Evolutionary conservation across 306 rosid genomes (phyloP), one percentile per base, ranked within the genome.

Genomic region (Canavalia gladiata): DNA sequence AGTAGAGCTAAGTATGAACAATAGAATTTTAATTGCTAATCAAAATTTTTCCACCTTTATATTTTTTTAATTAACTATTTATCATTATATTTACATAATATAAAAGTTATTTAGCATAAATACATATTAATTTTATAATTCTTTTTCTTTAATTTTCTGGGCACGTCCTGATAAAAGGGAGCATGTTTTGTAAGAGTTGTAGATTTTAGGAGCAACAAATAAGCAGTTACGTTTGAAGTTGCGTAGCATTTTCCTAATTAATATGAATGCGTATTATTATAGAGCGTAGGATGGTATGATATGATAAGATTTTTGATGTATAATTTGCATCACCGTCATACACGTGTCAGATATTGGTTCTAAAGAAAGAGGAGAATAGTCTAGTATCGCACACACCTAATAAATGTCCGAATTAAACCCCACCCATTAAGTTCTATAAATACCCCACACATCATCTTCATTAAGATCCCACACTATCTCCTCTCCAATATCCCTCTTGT

Each of bases 301-400:
- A 18, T 18, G 25, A 18, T 18, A 18, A 18, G 25, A 18, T 18
- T 18, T 18, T 67, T 77, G 35, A 60, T n/a, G 73, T 68, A 37
- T 37, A 76, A 42, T 55, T 68, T 11, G 56, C 71, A 82, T 82
- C 72, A 68, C 77, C 77, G 57, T 2, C 57, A 30, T 4, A 70
- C 86, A 83, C 82, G 86, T 83, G 82, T 77, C 86, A 46, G 52
- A 59, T 2, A 3, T 2, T 4, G 70, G 82, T 77, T 76, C 5
- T 8, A 5, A 66, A 76, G 7, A 68, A 1, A 0, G 43, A 69
- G 46, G 41, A 76, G 78, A 76, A 51, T 2, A 29, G 25, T 70
- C 45, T 76, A 46, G 74, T 8, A 7, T 55, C 6, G 46, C n/a
- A 13, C 37, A 46, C 76, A 76, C 68, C 31, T 70, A 82, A 82